Base-by-base conservation (phyloP, 352 stramenopile species). In the Phytophthora meadii region DNA sequence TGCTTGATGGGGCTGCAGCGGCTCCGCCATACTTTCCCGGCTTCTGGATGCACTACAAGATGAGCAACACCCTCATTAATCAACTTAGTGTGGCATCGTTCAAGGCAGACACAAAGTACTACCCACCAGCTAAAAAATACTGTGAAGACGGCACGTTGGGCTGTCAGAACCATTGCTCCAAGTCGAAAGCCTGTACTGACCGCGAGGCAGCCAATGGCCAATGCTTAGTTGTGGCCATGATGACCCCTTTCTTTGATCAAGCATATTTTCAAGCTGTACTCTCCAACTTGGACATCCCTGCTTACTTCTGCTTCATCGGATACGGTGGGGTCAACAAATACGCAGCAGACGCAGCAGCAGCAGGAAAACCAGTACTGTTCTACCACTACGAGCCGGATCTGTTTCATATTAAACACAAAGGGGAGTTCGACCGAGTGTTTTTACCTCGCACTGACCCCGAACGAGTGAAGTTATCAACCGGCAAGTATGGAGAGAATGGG, bases 261-360 rank as follows among this genome's bases (percentile, higher is more conserved):
- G 79, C 68, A 0, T 90, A 81, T 27, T 66, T 87, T 22, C 76
- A 84, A 44, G 65, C 79, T 0, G 55, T 79, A 10, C 36, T 89
- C n/a, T 56, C 64, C 14, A 90, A 89, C 67, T 39, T 81, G 11
- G 55, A 65, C 9, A 74, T 90, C 9, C 80, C 80, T 2, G 75
- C 82, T 0, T 90, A 89, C 67, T 88, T 90, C 34, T 90, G 79
- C 62, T 90, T 88, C 46, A 44, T 87, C 19, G 77, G 77, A 0
- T 84, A 85, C 34, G 63, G 52, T 5, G 74, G 52, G 5, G 56
- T 82, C 6, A 60, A 75, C 14, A 27, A 65, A 5, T 87, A 80
- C 40, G 77, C 68, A 5, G 39, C 77, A 7, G 67, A 79, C 0
- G 63, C 60, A 27, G 72, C 77, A 37, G 15, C 36, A 3, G 47